phyloP scores from a whole-genome alignment of 148 eudicot genomes.

The Limonium bicolor region DNA sequence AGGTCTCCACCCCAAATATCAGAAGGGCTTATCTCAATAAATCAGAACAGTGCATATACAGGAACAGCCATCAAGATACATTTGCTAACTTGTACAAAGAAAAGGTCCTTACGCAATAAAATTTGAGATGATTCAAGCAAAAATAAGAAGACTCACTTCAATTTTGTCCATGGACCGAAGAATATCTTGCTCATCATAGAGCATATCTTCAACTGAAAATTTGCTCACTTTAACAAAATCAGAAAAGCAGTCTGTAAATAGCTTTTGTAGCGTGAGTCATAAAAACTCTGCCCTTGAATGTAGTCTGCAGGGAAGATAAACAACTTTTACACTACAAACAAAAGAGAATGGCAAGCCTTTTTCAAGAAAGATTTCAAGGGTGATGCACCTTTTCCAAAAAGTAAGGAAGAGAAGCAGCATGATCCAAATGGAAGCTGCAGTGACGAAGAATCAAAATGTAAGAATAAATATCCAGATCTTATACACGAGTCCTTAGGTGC shows the following conservation, averaged over 20 bases:
- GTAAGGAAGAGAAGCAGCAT: conserved; percentile 98
- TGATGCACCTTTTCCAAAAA: conserved; percentile 78
- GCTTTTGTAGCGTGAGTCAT: conserved; percentile 99
- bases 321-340: conserved; percentile 1
- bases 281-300: conserved; percentile 80
- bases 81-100: too few species aligned
- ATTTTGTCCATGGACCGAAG: conserved; percentile 92
- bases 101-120: too few species aligned
- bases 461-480: neutral
- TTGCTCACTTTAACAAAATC: conserved; percentile 98
- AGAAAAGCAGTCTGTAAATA: conserved; percentile 73
- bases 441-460: conserved; percentile 1
- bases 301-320: conserved; percentile 31
- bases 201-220: conserved; percentile 94
- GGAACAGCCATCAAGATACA: too few species aligned
- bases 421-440: conserved; percentile 95
- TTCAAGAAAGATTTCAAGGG: conserved; percentile 1
- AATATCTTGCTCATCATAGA: conserved; percentile 84
- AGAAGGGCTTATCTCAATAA: too few species aligned
- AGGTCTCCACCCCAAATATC: too few species aligned
- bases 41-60: too few species aligned
- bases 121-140: too few species aligned
- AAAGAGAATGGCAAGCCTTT: neutral
- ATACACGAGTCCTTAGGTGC: neutral
- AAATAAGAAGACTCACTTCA: conserved; percentile 32